phyloP scores from a whole-genome alignment of 2,329 filamentous ascomycete genomes.

The Stemphylium beticola region DNA sequence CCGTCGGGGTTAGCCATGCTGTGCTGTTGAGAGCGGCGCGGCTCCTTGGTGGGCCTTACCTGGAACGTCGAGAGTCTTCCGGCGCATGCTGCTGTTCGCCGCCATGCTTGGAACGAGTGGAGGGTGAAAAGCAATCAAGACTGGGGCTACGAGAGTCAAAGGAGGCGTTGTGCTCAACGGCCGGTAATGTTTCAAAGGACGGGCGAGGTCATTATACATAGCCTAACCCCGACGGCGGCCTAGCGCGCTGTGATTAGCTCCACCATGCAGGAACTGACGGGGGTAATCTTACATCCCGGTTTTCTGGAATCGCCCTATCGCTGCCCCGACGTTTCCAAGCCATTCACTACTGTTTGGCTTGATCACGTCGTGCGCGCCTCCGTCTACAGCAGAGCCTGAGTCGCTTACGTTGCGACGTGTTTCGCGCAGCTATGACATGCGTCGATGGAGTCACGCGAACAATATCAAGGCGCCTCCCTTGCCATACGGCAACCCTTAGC shows the following conservation, averaged over 20 bases:
- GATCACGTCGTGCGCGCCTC: too few relatives aligned
- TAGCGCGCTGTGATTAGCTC: constrained; percentile 15
- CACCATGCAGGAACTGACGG: constrained; percentile 26
- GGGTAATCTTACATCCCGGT: constrained; percentile 13
- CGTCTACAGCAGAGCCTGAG: too few relatives aligned
- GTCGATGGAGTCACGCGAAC: too few relatives aligned
- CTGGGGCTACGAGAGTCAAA: constrained; percentile 7
- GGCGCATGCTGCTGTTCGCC: constrained; percentile 34
- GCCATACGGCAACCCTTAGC: too few relatives aligned
- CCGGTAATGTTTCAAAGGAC: constrained; percentile 3
- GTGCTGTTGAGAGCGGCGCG: not conserved
- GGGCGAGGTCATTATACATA: constrained; percentile 22
- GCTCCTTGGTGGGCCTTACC: constrained; percentile 21
- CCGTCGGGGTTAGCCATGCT: constrained; percentile 20
- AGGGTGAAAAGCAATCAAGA: not conserved
- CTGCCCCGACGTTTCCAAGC: constrained; percentile 10
- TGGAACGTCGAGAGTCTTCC: constrained; percentile 27
- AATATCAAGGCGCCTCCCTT: too few relatives aligned
- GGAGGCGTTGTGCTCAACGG: constrained; percentile 15
- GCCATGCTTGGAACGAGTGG: constrained; percentile 24
- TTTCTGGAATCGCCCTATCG: constrained; percentile 24
- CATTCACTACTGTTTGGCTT: too few relatives aligned
- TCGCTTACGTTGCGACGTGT: too few relatives aligned
- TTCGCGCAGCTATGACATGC: too few relatives aligned
- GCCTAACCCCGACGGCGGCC: constrained; percentile 9